These are phyloP conservation scores for Marasmius oreades DNA, from an alignment of 1,284 basidiomycete species.

Conservation along the genomic window DNA sequence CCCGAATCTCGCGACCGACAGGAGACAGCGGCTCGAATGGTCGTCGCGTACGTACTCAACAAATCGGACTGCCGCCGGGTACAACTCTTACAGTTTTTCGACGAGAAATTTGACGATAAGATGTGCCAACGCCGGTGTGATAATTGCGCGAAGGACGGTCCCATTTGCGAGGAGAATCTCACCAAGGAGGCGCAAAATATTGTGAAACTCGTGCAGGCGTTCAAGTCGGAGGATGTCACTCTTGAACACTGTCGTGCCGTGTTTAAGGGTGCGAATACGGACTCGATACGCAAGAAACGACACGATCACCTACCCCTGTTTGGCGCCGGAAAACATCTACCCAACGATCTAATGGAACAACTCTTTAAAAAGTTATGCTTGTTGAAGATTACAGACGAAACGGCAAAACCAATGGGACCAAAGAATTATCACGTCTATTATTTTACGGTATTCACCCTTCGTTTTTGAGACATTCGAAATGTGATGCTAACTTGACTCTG, in stretches of 20 bases:
- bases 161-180: slow-evolving; percentile 44
- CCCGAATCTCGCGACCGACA: slow-evolving; percentile 35
- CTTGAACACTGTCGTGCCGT: slow-evolving; percentile 49
- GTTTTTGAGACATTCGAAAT: neutral
- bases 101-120: slow-evolving; percentile 58
- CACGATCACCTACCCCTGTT: slow-evolving; percentile 46
- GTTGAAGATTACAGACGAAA: slow-evolving; percentile 34
- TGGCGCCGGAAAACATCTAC: slow-evolving; percentile 51
- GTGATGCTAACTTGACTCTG: neutral
- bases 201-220: slow-evolving; percentile 49
- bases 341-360: slow-evolving; percentile 53
- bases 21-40: slow-evolving; percentile 34
- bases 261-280: slow-evolving; percentile 58
- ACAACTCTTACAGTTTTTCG: slow-evolving; percentile 76
- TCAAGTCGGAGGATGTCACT: slow-evolving; percentile 42
- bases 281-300: slow-evolving; percentile 45
- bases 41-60: slow-evolving; percentile 77
- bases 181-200: slow-evolving; percentile 48
- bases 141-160: slow-evolving; percentile 60
- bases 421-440: neutral
- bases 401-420: neutral
- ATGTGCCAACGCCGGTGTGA: slow-evolving; percentile 70
- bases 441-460: neutral
- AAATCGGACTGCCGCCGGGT: slow-evolving; percentile 83
- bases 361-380: slow-evolving; percentile 56